phyloP scores from a whole-genome alignment of 768 basidiomycete species.

The Tulasnella sp. region DNA sequence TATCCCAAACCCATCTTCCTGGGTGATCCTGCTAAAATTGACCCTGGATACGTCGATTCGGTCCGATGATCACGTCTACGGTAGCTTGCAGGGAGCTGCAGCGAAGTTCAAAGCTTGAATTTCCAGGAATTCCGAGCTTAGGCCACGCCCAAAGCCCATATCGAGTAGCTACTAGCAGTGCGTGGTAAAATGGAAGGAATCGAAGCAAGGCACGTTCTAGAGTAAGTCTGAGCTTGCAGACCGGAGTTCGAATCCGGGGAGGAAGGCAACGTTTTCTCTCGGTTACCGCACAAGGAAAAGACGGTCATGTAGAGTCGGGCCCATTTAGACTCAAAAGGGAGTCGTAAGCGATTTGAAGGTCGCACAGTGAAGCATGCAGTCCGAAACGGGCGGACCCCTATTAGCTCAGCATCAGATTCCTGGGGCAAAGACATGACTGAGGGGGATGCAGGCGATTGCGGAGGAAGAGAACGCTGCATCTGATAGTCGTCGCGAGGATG shows the following conservation, averaged over 20 bases:
- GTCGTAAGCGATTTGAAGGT: not conserved
- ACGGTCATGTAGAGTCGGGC: not conserved
- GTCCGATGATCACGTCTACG: not conserved
- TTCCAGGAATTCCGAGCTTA: not conserved
- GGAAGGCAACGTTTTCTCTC: not conserved
- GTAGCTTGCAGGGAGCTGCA: too few relatives aligned
- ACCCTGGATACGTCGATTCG: not conserved
- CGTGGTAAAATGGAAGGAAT: not conserved
- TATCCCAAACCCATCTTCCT: too few relatives aligned
- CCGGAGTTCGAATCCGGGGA: not conserved
- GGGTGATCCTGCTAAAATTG: not conserved
- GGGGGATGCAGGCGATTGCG: not conserved
- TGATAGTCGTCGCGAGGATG: not conserved
- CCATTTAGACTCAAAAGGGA: not conserved
- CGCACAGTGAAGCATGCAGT: not conserved
- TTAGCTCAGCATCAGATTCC: not conserved
- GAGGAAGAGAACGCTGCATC: not conserved
- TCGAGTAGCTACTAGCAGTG: not conserved
- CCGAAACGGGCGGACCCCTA: not conserved
- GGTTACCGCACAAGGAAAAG: not conserved
- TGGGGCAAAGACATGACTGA: not conserved
- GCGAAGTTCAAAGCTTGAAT: not conserved
- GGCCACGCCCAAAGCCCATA: not conserved
- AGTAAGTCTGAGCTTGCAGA: not conserved
- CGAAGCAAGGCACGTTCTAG: not conserved